Conservation (phyloP, 805 yeast genomes). For the Pichia nakasei region DNA sequence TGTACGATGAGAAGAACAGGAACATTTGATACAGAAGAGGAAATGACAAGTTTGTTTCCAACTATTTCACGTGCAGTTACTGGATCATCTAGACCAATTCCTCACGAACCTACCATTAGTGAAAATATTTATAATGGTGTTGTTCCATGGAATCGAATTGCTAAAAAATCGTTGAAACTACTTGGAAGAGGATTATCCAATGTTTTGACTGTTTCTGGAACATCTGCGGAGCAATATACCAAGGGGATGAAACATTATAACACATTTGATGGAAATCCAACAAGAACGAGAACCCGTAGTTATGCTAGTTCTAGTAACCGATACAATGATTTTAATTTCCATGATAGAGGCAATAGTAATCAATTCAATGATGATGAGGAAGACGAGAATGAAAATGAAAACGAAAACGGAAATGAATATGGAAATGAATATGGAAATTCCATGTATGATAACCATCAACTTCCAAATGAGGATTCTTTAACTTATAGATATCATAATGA, state of each 20-base stretch:
- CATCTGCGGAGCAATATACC: constrained; percentile 4
- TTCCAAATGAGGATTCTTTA: background rate
- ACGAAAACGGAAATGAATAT: background rate
- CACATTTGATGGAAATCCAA: constrained; percentile 2
- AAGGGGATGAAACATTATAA: constrained; percentile 5
- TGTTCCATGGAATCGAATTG: constrained; percentile 6
- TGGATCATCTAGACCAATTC: background rate
- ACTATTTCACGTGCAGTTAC: constrained; percentile 5
- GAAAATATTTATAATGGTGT: constrained; percentile 6
- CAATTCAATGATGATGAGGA: background rate
- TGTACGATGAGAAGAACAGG: constrained; percentile 29
- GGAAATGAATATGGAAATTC: background rate
- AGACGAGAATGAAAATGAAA: background rate
- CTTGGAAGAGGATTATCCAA: constrained; percentile 6
- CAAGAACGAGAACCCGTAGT: background rate
- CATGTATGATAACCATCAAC: background rate
- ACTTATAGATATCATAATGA: too few relatives aligned
- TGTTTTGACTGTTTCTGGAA: constrained; percentile 8
- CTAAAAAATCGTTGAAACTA: background rate
- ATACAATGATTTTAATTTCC: background rate
- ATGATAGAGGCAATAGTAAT: background rate
- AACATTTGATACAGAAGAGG: constrained; percentile 8
- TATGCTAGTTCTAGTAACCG: background rate
- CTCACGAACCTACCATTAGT: constrained; percentile 5
- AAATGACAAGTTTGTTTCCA: constrained; percentile 3